phyloP scores from a whole-genome alignment of 1,284 basidiomycete species.

The Ceratobasidium sp. region DNA sequence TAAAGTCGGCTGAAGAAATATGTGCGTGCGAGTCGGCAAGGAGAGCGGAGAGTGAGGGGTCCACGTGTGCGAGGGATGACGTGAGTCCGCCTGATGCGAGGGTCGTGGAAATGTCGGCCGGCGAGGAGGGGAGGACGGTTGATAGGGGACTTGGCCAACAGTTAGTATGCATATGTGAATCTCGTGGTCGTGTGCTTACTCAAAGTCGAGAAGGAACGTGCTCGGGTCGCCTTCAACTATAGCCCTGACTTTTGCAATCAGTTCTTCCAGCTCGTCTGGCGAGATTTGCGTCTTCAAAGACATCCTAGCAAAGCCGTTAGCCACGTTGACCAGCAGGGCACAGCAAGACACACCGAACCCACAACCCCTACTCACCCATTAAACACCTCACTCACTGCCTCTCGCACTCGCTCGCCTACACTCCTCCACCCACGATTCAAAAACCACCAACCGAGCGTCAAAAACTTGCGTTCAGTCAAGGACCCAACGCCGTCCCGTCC shows the following conservation, averaged over 20 bases:
- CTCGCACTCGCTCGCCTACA: conserved; percentile 71
- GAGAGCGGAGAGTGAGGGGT: conserved; percentile 65
- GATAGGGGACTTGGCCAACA: conserved; percentile 66
- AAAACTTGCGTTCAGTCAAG: conserved; percentile 75
- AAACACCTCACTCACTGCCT: conserved; percentile 80
- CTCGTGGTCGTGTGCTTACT: background rate
- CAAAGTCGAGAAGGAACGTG: conserved; percentile 25
- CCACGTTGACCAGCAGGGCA: background rate
- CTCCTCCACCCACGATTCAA: conserved; percentile 88
- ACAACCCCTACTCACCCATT: conserved; percentile 63
- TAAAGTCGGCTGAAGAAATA: conserved; percentile 73
- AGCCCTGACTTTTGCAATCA: conserved; percentile 72
- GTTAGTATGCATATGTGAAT: background rate
- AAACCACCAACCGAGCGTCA: conserved; percentile 91
- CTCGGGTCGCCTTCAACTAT: conserved; percentile 62
- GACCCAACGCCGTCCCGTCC: conserved; percentile 49
- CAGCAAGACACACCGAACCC: conserved; percentile 19
- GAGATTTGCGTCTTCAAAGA: conserved; percentile 78
- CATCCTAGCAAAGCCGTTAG: conserved; percentile 56
- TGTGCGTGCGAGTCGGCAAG: conserved; percentile 72
- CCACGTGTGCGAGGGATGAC: conserved; percentile 51
- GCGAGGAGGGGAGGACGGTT: conserved; percentile 72
- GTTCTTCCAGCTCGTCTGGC: conserved; percentile 67
- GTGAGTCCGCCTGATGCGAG: conserved; percentile 66
- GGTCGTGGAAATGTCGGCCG: conserved; percentile 70